phyloP scores from a whole-genome alignment of 2,329 filamentous ascomycete species.

The Arthrobotrys megalospora region DNA sequence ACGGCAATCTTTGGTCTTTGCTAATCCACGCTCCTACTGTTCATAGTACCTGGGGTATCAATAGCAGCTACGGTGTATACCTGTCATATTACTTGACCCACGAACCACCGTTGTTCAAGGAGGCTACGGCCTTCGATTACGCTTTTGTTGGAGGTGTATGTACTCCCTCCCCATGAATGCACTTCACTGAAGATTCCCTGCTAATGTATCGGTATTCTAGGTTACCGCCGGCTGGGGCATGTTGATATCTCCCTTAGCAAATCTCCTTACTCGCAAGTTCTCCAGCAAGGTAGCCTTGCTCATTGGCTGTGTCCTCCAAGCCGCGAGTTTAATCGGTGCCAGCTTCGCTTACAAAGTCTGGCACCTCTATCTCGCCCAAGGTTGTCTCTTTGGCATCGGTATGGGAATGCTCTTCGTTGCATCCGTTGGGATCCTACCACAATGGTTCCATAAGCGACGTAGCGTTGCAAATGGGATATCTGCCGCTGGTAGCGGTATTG shows the following conservation, averaged over 20 bases:
- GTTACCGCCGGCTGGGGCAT: slow-evolving; percentile 66
- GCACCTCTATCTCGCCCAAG: slow-evolving; percentile 83
- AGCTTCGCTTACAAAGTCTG: slow-evolving; percentile 79
- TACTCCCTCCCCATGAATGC: slow-evolving; percentile 74
- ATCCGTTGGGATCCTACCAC: slow-evolving; percentile 77
- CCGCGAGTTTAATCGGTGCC: slow-evolving; percentile 77
- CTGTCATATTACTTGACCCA: slow-evolving; percentile 81
- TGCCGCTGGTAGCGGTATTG: slow-evolving; percentile 80
- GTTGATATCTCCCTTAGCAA: slow-evolving; percentile 78
- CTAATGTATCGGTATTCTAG: slow-evolving; percentile 3
- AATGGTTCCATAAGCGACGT: slow-evolving; percentile 80
- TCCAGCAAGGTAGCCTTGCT: slow-evolving; percentile 78
- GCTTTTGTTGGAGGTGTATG: slow-evolving; percentile 81
- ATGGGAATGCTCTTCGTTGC: slow-evolving; percentile 84
- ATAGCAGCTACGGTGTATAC: slow-evolving; percentile 78
- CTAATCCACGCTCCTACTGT: slow-evolving; percentile 55
- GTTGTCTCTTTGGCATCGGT: slow-evolving; percentile 81
- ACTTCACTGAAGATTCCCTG: not conserved
- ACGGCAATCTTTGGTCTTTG: not conserved
- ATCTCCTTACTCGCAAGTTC: slow-evolving; percentile 73
- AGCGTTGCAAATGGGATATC: slow-evolving; percentile 79
- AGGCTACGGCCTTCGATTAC: slow-evolving; percentile 77
- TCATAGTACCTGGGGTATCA: slow-evolving; percentile 69
- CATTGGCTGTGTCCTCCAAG: slow-evolving; percentile 76
- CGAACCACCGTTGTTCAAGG: slow-evolving; percentile 72